Base-by-base conservation (phyloP, 192 early-diverging fungal genomes). In the Bifiguratus adelaidae region DNA sequence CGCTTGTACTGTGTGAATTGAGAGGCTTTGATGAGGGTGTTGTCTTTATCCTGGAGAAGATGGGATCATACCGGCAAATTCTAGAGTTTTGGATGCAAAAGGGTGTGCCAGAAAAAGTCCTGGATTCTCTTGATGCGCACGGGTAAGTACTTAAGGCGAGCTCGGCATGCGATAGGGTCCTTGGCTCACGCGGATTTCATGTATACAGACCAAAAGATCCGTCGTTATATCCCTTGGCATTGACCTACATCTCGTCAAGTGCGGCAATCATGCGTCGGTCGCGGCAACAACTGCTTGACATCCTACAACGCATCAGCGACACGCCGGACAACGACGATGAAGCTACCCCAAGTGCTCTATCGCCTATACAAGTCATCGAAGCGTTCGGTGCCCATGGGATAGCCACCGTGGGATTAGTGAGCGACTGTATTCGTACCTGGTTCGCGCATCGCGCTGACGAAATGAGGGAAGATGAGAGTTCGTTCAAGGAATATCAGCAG, bases 351-450 rank as follows among this genome's bases (percentile, higher is more conserved):
- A 56, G 78, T 92, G 2, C 63, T 98, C 41, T 69, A 76, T 83
- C 91, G 20, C 92, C 89, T 30, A 61, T 98, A 36, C 82, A 95
- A 44, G 90, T 98, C 6, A 59, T 98, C 1, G 89, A 97, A 47
- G 80, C 90, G 1, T 65, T 98, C 9, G 69, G 82, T 4, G 72
- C 78, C 24, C 82, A 84, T 30, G 75, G 82, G 18, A 74, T 84
- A 0, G 89, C 94, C 4, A 91, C 91, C 0, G 65, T 98, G 49
- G 92, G 88, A 0, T 86, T 88, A 68, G 71, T 97, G 20, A 77
- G 86, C 33, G 76, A 79, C 20, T 97, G 92, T 56, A 78, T 98
- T n/a, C n/a, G n/a, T n/a, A n/a, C n/a, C n/a, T n/a, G n/a, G n/a
- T n/a, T n/a, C n/a, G n/a, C n/a, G n/a, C n/a, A n/a, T n/a, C n/a